Evolutionary conservation across 1,139 yeast genomes (phyloP), one percentile per base, ranked within the genome.

Genomic region (Kluyveromyces sp.): DNA sequence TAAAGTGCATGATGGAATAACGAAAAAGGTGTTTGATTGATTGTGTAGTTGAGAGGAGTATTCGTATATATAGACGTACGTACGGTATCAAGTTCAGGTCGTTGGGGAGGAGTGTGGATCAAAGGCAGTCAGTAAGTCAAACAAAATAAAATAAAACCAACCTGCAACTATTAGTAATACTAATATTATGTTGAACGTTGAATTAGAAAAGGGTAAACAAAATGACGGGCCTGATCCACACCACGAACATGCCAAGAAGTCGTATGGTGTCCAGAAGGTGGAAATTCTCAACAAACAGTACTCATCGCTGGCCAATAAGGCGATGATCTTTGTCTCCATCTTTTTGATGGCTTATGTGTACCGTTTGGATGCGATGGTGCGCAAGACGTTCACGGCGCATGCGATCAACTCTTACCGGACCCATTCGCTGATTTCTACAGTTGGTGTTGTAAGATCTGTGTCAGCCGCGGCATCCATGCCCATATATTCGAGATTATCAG

Each of bases 391-490:
- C 3, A 36, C 39, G 25, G 27, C 39, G 29, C 29, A 36, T 10
- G 39, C 39, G 7, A 36, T 36, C 27, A 36, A 36, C 39, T 36
- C 39, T 5, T 36, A 36, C 29, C 15, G 25, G 39, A 36, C 39
- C 7, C 39, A 36, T 57, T 75, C 84, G 5, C 65, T 79, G 47
- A 64, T 75, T 40, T 70, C 86, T 2, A 78, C 86, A 2, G 75
- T 80, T 43, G 73, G 74, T 48, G 80, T 78, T 34, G 73, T 79
- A 47, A 69, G 73, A 48, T 67, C 76, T 15, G 81, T 80, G 39
- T 72, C 78, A 35, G 81, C 79, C 36, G 83, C 83, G 39, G 85
- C 83, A 21, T 72, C 81, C 27, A 81, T 78, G 58, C 81, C 83
- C 2, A 68, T 78, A 10, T 77, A 72, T 50, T 86, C 87, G 4